A percentile compares a stretch with the other conserved stretches of the same genome.
These are phyloP conservation scores for Quercus phellos DNA, from an alignment of 331 rosid species.

Conservation along the genomic window DNA sequence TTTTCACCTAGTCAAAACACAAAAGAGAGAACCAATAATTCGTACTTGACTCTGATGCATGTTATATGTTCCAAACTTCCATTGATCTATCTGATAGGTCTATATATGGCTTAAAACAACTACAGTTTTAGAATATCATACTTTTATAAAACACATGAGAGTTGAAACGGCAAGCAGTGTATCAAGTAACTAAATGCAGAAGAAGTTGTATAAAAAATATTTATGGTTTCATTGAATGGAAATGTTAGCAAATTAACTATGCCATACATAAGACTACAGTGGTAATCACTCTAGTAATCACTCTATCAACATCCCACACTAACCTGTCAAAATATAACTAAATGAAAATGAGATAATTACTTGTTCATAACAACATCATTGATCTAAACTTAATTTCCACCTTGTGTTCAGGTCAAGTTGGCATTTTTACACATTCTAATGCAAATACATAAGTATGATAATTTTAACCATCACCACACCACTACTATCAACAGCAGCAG, in stretches of 20 bases:
- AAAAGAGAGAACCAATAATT: too few relatives aligned
- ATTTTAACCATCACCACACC: background rate
- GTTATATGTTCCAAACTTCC: background rate
- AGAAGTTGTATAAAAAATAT: background rate
- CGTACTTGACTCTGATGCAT: background rate
- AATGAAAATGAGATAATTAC: background rate
- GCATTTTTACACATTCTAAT: background rate
- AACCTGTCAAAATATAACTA: background rate
- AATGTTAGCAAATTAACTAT: background rate
- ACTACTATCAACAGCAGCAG: background rate
- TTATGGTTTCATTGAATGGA: background rate
- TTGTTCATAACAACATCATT: slow-evolving; percentile 7
- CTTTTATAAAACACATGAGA: background rate
- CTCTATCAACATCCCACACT: background rate
- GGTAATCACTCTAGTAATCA: background rate
- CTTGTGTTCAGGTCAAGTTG: slow-evolving; percentile 8
- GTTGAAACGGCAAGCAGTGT: background rate
- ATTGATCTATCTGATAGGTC: background rate
- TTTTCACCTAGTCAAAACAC: background rate
- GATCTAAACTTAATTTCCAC: slow-evolving; percentile 5
- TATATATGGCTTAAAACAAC: background rate
- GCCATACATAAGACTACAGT: background rate
- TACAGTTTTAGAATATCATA: background rate
- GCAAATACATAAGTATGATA: background rate
- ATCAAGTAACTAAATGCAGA: background rate